These are phyloP conservation scores for Pyrenula massariospora DNA, from an alignment of 495 filamentous ascomycete species.

Conservation along the genomic window DNA sequence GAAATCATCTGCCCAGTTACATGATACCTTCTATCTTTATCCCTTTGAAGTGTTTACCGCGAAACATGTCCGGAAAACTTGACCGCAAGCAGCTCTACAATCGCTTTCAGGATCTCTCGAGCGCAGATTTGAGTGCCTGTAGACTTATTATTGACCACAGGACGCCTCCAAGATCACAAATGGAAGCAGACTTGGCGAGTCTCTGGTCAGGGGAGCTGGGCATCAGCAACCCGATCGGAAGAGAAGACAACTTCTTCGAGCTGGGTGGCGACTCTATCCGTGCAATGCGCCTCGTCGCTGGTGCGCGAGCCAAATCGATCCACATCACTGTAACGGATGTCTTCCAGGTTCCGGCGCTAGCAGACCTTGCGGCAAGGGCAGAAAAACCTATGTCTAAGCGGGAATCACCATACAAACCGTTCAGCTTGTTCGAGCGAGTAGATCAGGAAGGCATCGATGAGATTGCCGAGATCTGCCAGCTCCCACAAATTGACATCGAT, in stretches of 20 bases:
- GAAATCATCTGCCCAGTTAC: slow-evolving; percentile 27
- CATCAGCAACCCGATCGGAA: too few relatives aligned
- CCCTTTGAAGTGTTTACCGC: slow-evolving; percentile 28
- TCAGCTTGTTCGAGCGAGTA: too few relatives aligned
- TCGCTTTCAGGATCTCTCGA: neutral
- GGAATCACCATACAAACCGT: too few relatives aligned
- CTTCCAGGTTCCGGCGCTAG: neutral
- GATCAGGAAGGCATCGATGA: too few relatives aligned
- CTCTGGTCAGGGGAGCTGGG: too few relatives aligned
- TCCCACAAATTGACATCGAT: slow-evolving; percentile 2
- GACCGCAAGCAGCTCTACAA: slow-evolving; percentile 30
- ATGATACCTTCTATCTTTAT: slow-evolving; percentile 39
- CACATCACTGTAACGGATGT: neutral
- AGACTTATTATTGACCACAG: too few relatives aligned
- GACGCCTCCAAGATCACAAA: too few relatives aligned
- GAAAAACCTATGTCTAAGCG: too few relatives aligned
- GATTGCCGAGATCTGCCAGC: too few relatives aligned
- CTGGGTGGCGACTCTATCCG: slow-evolving; percentile 52
- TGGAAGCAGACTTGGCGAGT: too few relatives aligned
- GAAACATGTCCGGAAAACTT: slow-evolving; percentile 37
- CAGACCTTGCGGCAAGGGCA: neutral
- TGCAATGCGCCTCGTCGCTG: slow-evolving; percentile 32
- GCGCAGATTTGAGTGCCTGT: neutral
- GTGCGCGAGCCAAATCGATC: neutral
- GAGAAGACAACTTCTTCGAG: slow-evolving; percentile 44